Evolutionary conservation across 1,139 yeast species (phyloP), one percentile per base, ranked within the genome.

Genomic region (Hansenula lynferdii): DNA sequence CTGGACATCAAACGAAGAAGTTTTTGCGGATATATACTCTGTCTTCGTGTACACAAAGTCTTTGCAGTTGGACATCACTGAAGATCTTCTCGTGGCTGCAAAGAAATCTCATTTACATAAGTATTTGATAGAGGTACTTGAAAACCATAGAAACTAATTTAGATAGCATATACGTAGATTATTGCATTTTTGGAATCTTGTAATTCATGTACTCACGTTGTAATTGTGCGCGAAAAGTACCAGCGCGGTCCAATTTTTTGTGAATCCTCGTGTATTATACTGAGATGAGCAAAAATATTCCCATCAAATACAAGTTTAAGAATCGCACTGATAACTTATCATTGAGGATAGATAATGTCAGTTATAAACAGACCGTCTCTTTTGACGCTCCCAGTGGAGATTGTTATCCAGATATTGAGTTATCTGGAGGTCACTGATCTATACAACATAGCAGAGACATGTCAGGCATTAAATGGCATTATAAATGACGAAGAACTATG

Each of bases 401-500:
- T 81, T 5, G 60, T 81, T 43, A 71, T 78, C 36, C 64, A 69
- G 37, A 65, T 81, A 16, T 74, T 82, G 46, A 66, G 80, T 21
- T 64, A 73, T 44, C 63, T 81, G 15, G 85, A 80, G 37, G 77
- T 82, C 5, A 56, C 64, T 11, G 77, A 80, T 36, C 62, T 82
- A 31, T 62, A 65, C 38, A 60, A 61, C 19, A 54, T 78, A 16
- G 67, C 80, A 23, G 58, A 69, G 31, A 83, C 81, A 4, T 80
- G 86, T 49, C 67, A 60, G 31, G 54, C 62, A 16, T 77, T 86
- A 74, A 60, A 72, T 41, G 51, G 54, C 32, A 66, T 78, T 6
- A 70, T 80, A 5, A 69, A 69, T 42, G 81, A 80, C 53, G 74
- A 74, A 43, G 72, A 70, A 36, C 68, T 81, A 7, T 82, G 90